Evolutionary conservation across 805 yeast genomes (phyloP), one percentile per base, ranked within the genome.

Genomic region (Brettanomyces custersianus): DNA sequence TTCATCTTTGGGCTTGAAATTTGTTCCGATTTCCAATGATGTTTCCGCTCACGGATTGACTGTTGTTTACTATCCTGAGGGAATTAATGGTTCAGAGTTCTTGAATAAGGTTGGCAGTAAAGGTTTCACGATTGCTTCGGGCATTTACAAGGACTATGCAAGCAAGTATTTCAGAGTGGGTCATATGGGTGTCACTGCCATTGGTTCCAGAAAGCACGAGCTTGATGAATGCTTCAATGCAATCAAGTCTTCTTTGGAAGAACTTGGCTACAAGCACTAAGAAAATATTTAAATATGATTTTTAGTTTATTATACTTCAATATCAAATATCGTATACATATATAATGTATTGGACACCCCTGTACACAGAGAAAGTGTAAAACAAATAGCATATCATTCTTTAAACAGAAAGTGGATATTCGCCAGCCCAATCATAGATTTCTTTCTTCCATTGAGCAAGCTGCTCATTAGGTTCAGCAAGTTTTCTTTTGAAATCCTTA

Each of bases 101-200:
- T 64, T 85, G 42, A 61, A 68, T 31, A 58, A 66, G 31, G 60
- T 84, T 44, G 73, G 77, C 41, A 59, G 67, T 35, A 72, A 75
- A 47, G 88, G 87, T 15, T 74, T 82, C 51, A 74, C 80, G 18
- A 71, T 88, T 33, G 95, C 96, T 31, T 94, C 92, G 34, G 96
- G 96, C 40, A 80, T 88, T 45, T 90, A 83, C 63, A 78, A 75
- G 59, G 85, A 77, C 18, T 75, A 86, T 49, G 79, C 75, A 32
- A 72, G 81, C 40, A 78, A 80, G 57, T 88, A 88, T 65, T 84
- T 90, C 66, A 75, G 97, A 61, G 77, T 88, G 40, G 97, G 97
- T 24, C 97, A 88, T 63, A 90, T 90, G 97, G 96, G 96, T 43
- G 78, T 76, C 40, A 71, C 87, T 32, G 83, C 79, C 10, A 62